Base-by-base conservation (phyloP, 1,284 basidiomycete species). In the Cystobasidium pallidum region DNA sequence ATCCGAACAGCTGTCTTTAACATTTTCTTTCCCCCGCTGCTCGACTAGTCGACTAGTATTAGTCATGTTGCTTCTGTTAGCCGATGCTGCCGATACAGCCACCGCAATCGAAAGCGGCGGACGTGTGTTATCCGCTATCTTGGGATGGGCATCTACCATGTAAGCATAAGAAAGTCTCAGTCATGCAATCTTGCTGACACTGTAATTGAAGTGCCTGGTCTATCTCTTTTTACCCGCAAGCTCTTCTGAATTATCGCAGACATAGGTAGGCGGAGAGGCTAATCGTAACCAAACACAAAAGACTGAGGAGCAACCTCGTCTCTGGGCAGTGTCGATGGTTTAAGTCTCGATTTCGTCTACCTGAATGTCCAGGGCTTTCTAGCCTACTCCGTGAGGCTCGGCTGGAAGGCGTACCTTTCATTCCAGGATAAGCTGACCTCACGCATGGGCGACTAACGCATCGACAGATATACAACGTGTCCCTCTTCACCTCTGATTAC, bases 341-440 rank as follows among this genome's bases (percentile, higher is more conserved):
- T 84, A n/a, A 80, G 80, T 1, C 74, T 81, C 19, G 82, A 84
- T 76, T 84, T 84, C 65, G 76, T 80, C n/a, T 78, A 78, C 59
- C 74, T 83, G 52, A 84, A 84, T 74, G 82, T 83, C 0, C 72
- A 83, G 41, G 83, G 83, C 0, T 83, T 83, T 74, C 66, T 81
- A 11, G 79, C 80, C 34, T 78, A 83, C 55, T 76, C 80, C 0
- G 73, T 78, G 17, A 30, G 70, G 15, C 21, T n/a, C 24, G 21
- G 24, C 13, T 32, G 51, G 4, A 32, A 54, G 26, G 32, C n/a
- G 10, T 11, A 6, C 54, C 30, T 10, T 28, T 30, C 11, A 2
- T n/a, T n/a, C n/a, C 30, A 30, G 24, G 24, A 55, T 30, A 24
- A n/a, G n/a, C n/a, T n/a, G n/a, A n/a, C n/a, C n/a, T n/a, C n/a